Conservation (phyloP, 352 stramenopile species). For the Phytophthora agathidicida region DNA sequence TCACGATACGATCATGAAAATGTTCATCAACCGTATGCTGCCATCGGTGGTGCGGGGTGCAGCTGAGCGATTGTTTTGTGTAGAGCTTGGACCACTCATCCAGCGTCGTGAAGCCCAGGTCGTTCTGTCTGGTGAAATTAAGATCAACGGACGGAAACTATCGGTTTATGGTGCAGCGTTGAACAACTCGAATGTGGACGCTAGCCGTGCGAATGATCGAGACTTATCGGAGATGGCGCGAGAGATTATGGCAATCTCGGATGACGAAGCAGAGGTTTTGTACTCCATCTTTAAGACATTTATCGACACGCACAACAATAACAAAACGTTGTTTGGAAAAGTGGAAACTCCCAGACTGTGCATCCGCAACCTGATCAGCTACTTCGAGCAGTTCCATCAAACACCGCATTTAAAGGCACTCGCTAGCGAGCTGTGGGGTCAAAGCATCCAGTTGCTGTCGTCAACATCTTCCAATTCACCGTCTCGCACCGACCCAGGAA, state of each 20-base stretch:
- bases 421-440: constrained; percentile 57
- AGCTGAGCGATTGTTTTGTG: constrained; percentile 63
- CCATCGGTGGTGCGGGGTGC: constrained; percentile 66
- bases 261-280: constrained; percentile 56
- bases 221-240: constrained; percentile 51
- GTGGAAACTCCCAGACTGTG: constrained; percentile 50
- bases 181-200: constrained; percentile 19
- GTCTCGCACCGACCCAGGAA: constrained; percentile 6
- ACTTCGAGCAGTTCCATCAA: constrained; percentile 66
- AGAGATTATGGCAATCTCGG: constrained; percentile 50
- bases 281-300: constrained; percentile 60
- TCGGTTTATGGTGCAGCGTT: constrained; percentile 64
- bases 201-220: constrained; percentile 25
- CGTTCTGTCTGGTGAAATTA: constrained; percentile 64
- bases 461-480: constrained; percentile 29
- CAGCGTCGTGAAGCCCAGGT: constrained; percentile 61
- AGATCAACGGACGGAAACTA: constrained; percentile 62
- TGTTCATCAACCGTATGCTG: constrained; percentile 80
- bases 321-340: constrained; percentile 55
- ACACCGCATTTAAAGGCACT: constrained; percentile 54
- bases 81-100: constrained; percentile 65
- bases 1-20: constrained; percentile 81
- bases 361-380: constrained; percentile 68
- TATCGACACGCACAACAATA: constrained; percentile 52
- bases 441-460: constrained; percentile 52